Base-by-base conservation (phyloP, 768 basidiomycete genomes). In the Russula sp. region DNA sequence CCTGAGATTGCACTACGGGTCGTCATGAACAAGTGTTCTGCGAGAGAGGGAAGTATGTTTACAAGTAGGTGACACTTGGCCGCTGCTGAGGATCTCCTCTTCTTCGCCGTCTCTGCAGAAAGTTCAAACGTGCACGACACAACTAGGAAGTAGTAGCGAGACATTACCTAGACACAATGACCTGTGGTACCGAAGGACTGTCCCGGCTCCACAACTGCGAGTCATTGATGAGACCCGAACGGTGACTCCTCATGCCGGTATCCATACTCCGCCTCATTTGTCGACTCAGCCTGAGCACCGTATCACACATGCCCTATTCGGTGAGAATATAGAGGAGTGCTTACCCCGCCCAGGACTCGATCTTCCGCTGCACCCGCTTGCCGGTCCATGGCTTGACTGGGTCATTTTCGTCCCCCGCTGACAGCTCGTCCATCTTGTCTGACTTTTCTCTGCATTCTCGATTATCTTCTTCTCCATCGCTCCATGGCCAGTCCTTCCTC, bases 31-130 rank as follows among this genome's bases (percentile, higher is more conserved):
- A 11, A 31, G 31, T 37, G 18, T 22, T 34, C 34, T 27, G 18
- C 13, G 42, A 14, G 40, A 22, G 31, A n/a, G 14, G 47, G 45
- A 34, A 31, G 44, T 39, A 35, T 34, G 70, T 81, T 69, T 71
- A 86, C 88, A 84, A 64, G 82, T 75, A 6, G 89, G 88, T 31
- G 89, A 92, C 1, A 79, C 82, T 69, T 89, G 89, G 0, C 88
- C 88, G 69, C 89, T 91, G 71, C 89, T 91, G 55, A 87, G 73
- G n/a, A 86, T 74, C 14, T 87, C 85, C 14, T 87, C 87, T 20
- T 83, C 82, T 11, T 88, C 87, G 8, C 71, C 73, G 61, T 69
- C 68, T 48, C 52, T 59, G 34, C 22, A 37, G 49, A 32, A 37
- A 27, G 54, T 63, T 27, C 64, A 52, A 20, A 48, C 35, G 4